Evolutionary conservation across 108 stramenopile genomes (phyloP).

Genomic region (Skeletonema grethae): DNA sequence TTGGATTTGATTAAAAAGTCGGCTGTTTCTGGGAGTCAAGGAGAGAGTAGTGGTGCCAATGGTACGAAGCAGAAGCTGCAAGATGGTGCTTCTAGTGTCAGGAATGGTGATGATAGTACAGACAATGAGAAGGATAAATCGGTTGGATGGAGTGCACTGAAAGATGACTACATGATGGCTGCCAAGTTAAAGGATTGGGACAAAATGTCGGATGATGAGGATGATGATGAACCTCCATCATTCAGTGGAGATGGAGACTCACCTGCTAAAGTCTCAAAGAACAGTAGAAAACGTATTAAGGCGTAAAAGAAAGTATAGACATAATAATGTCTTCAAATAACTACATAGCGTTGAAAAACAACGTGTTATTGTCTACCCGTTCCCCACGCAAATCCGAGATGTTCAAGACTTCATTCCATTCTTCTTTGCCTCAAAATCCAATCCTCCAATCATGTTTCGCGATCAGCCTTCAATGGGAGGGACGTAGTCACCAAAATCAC

Average conservation of each 20-base stretch:
- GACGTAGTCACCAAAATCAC: too few species aligned
- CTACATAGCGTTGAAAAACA: too few species aligned
- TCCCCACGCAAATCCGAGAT: too few species aligned
- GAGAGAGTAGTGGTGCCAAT: background rate
- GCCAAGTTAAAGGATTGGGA: constrained; percentile 80
- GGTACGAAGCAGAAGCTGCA: constrained; percentile 8
- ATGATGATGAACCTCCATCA: constrained; percentile 21
- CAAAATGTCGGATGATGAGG: constrained; percentile 68
- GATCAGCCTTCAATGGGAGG: background rate
- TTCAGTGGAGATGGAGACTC: background rate
- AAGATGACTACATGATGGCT: constrained; percentile 83
- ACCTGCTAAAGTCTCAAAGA: background rate
- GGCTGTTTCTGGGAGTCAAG: constrained; percentile 24
- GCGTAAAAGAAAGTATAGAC: background rate
- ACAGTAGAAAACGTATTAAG: background rate
- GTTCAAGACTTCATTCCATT: too few species aligned
- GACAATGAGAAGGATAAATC: constrained; percentile 22
- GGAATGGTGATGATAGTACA: constrained; percentile 11
- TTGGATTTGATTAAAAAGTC: constrained; percentile 80
- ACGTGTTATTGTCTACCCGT: too few species aligned
- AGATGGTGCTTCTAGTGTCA: background rate
- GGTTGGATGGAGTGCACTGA: constrained; percentile 76
- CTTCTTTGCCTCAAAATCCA: too few species aligned
- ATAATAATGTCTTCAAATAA: too few species aligned
- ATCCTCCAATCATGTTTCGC: too few species aligned